These are phyloP conservation scores for Ceratocystis diversiconidia DNA, from an alignment of 2,329 filamentous ascomycete genomes.

Conservation along the genomic window DNA sequence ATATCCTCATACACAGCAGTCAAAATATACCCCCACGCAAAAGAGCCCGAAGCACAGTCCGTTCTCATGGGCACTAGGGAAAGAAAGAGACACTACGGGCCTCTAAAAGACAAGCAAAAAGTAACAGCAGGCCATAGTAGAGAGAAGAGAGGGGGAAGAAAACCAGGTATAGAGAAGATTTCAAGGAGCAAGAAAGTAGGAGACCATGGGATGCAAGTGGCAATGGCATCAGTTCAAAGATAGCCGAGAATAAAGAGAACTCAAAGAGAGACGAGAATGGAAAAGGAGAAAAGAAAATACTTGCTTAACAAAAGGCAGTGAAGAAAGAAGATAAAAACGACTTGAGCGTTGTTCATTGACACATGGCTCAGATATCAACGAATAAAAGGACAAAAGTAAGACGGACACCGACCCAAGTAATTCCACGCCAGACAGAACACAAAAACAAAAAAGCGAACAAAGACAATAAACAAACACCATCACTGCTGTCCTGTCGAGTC, in stretches of 20 bases:
- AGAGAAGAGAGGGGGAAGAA: not conserved
- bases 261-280: not conserved
- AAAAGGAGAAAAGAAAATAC: not conserved
- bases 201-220: not conserved
- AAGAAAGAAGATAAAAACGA: conserved; percentile 6
- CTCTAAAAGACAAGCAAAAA: not conserved
- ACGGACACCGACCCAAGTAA: not conserved
- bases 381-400: conserved; percentile 2
- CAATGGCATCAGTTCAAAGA: not conserved
- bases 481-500: not conserved
- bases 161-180: conserved; percentile 4
- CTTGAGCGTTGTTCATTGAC: conserved; percentile 15
- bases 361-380: conserved; percentile 7
- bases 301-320: conserved; percentile 2
- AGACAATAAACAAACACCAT: conserved; percentile 7
- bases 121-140: not conserved
- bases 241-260: not conserved
- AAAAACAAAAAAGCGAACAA: conserved; percentile 7
- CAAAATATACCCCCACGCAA: not conserved
- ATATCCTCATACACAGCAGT: not conserved
- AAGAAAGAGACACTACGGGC: not conserved
- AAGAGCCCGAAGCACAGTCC: not conserved
- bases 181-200: not conserved
- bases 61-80: not conserved
- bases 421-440: conserved; percentile 4